Conservation (phyloP, 1,139 yeast species). For the Chernovozyma sophiae-reginae region DNA sequence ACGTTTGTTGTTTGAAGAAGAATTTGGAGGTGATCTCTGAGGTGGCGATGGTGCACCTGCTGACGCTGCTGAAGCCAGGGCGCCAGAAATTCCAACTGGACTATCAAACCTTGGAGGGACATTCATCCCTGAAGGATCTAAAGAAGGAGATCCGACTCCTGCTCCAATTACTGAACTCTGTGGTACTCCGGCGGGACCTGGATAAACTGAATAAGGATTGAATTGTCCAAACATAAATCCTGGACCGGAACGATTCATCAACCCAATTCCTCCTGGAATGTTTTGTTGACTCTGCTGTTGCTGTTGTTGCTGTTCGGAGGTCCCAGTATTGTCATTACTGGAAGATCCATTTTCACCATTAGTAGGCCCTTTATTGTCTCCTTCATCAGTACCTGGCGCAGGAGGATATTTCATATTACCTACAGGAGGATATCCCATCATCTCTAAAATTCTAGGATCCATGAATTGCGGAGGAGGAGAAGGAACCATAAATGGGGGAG, state of each 20-base stretch:
- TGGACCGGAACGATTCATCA: slow-evolving; percentile 32
- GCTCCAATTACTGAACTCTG: background rate
- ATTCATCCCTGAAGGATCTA: background rate
- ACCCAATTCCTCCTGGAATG: slow-evolving; percentile 34
- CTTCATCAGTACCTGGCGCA: slow-evolving; percentile 11
- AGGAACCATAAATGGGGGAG: slow-evolving; percentile 32
- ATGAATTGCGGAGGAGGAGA: slow-evolving; percentile 35
- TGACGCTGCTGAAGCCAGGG: slow-evolving; percentile 1
- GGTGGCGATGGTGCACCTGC: background rate
- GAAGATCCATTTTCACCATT: slow-evolving; percentile 4
- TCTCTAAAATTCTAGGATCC: slow-evolving; percentile 34
- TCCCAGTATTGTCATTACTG: background rate
- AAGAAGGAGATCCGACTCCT: slow-evolving; percentile 3
- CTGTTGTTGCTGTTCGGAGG: background rate
- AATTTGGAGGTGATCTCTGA: background rate
- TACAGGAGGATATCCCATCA: slow-evolving; percentile 20
- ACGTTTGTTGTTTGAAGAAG: background rate
- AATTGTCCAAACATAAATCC: slow-evolving; percentile 48
- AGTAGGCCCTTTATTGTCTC: slow-evolving; percentile 1
- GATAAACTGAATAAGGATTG: slow-evolving; percentile 45
- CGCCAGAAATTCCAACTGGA: slow-evolving; percentile 6
- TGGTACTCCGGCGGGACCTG: slow-evolving; percentile 6
- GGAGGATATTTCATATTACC: slow-evolving; percentile 18
- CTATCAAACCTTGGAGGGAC: background rate
- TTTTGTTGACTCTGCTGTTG: slow-evolving; percentile 5